Conservation (phyloP, 768 basidiomycete genomes). For the Lactarius sanguifluus region DNA sequence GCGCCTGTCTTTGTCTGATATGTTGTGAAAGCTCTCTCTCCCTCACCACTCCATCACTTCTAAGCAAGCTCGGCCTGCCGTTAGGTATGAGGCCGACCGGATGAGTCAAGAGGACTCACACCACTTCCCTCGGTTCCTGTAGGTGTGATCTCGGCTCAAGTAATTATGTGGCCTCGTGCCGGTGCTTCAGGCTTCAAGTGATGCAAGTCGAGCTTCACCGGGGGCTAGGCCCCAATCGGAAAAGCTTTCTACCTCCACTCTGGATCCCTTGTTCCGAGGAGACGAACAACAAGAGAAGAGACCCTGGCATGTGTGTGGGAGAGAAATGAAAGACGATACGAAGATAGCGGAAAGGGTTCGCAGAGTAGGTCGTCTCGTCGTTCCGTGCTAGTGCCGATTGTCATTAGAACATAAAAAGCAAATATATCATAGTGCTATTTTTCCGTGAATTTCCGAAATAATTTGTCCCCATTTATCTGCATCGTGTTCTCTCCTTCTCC, state of each 20-base stretch:
- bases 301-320: neutral
- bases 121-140: neutral
- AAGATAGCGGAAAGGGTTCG: neutral
- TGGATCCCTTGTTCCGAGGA: neutral
- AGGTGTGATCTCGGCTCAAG: conserved; percentile 2
- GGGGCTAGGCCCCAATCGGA: neutral
- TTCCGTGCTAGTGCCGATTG: neutral
- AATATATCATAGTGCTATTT: neutral
- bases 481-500: neutral
- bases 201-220: neutral
- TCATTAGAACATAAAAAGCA: neutral
- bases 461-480: neutral
- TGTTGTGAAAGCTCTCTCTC: neutral
- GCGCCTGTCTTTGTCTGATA: neutral
- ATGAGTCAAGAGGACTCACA: neutral
- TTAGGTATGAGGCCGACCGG: neutral
- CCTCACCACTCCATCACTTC: neutral
- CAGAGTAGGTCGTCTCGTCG: neutral
- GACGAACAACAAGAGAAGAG: neutral
- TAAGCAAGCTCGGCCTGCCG: neutral
- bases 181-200: neutral
- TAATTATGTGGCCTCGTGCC: neutral
- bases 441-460: neutral
- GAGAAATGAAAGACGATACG: neutral
- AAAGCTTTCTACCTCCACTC: neutral